A percentile compares a stretch with the other conserved stretches of the same genome.
These are phyloP conservation scores for Sclerotinia borealis DNA, from an alignment of 2,329 filamentous ascomycete genomes.

Conservation along the genomic window DNA sequence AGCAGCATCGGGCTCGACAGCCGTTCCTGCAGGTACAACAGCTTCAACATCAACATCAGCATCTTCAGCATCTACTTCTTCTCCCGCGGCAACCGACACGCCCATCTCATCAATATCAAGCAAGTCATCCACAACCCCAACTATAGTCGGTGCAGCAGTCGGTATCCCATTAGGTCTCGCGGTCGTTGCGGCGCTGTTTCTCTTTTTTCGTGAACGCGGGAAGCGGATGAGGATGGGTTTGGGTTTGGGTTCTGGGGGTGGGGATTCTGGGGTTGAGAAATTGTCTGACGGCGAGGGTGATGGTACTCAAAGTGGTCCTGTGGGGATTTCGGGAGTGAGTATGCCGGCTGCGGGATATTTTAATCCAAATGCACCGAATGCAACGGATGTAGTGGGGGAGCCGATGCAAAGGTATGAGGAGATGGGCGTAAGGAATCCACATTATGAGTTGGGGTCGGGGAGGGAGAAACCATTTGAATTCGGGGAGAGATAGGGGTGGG, in stretches of 20 bases:
- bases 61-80: neutral
- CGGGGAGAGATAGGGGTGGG: neutral
- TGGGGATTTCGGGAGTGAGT: neutral
- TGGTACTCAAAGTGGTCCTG: neutral
- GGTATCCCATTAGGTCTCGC: conserved; percentile 13
- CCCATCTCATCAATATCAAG: neutral
- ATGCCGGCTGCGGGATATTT: neutral
- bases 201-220: conserved; percentile 12
- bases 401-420: neutral
- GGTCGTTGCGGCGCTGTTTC: neutral
- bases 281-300: neutral
- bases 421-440: neutral
- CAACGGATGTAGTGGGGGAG: too few species aligned
- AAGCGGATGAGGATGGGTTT: conserved; percentile 1
- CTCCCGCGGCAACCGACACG: neutral
- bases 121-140: neutral
- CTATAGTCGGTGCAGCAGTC: conserved; percentile 15
- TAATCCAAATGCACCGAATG: neutral
- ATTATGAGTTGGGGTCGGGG: neutral
- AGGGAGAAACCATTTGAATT: neutral
- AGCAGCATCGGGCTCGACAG: neutral
- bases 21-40: neutral
- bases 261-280: neutral
- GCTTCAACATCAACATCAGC: conserved; percentile 1
- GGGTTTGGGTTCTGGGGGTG: neutral